Conservation (phyloP, 306 rosid species). For the Purshia tridentata region DNA sequence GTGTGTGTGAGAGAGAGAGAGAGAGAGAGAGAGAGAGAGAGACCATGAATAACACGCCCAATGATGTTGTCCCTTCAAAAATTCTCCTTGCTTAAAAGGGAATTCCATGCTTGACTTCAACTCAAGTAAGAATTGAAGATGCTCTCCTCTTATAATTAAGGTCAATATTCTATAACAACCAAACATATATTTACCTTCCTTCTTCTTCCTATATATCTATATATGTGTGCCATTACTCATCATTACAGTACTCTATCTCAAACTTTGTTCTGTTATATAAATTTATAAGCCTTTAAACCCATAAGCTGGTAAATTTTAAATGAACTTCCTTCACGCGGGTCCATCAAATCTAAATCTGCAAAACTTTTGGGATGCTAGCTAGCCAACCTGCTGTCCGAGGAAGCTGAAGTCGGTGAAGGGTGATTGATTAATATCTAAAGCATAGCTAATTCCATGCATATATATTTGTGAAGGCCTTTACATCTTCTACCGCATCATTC, state of each 20-base stretch:
- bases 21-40: constrained; percentile 20
- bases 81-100: constrained; percentile 53
- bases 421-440: neutral
- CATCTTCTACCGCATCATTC: neutral
- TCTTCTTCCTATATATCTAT: neutral
- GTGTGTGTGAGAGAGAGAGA: too few relatives aligned
- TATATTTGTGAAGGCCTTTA: neutral
- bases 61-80: constrained; percentile 51
- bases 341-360: constrained; percentile 17
- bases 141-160: neutral
- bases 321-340: neutral
- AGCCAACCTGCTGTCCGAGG: constrained; percentile 3
- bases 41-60: constrained; percentile 64
- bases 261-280: neutral
- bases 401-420: constrained; percentile 3
- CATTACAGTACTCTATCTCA: neutral
- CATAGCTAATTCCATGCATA: neutral
- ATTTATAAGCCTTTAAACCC: neutral
- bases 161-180: constrained; percentile 27
- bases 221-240: neutral
- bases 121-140: constrained; percentile 33
- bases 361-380: neutral
- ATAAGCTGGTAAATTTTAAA: neutral
- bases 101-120: constrained; percentile 48
- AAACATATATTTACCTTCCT: neutral